These are phyloP conservation scores for Hortiboletus flavorubellus DNA, from an alignment of 768 basidiomycete species.

Conservation along the genomic window DNA sequence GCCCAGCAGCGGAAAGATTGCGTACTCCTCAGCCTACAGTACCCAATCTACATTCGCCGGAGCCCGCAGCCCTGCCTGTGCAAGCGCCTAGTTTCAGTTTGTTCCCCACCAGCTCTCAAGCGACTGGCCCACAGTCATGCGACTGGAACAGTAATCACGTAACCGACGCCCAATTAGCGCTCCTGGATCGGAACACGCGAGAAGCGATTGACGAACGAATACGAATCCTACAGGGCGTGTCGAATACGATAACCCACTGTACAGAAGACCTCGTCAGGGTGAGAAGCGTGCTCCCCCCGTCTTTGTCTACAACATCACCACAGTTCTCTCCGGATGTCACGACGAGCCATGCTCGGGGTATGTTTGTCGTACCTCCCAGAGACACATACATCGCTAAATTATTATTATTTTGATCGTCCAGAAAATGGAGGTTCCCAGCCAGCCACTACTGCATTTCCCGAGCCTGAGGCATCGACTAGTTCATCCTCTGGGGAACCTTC, in stretches of 20 bases:
- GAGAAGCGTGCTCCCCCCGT: conserved; percentile 62
- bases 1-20: neutral
- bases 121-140: conserved; percentile 29
- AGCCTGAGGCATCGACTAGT: neutral
- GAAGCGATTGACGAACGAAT: conserved; percentile 86
- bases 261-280: conserved; percentile 77
- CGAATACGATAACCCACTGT: conserved; percentile 66
- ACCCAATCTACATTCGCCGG: conserved; percentile 11
- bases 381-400: neutral
- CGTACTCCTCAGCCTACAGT: neutral
- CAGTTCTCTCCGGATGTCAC: conserved; percentile 11
- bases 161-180: conserved; percentile 55
- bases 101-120: neutral
- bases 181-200: conserved; percentile 64
- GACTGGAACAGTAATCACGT: conserved; percentile 25
- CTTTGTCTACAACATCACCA: conserved; percentile 14
- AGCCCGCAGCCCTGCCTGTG: neutral
- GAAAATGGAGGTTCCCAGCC: neutral
- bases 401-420: neutral
- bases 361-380: neutral
- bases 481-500: neutral
- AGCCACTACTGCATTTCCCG: neutral
- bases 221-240: conserved; percentile 73
- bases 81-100: neutral
- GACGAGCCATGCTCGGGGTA: conserved; percentile 12